A percentile compares a stretch with the other conserved stretches of the same genome.
phyloP scores from a whole-genome alignment of 1,139 yeast genomes.

The Magnusiomyces sp. region DNA sequence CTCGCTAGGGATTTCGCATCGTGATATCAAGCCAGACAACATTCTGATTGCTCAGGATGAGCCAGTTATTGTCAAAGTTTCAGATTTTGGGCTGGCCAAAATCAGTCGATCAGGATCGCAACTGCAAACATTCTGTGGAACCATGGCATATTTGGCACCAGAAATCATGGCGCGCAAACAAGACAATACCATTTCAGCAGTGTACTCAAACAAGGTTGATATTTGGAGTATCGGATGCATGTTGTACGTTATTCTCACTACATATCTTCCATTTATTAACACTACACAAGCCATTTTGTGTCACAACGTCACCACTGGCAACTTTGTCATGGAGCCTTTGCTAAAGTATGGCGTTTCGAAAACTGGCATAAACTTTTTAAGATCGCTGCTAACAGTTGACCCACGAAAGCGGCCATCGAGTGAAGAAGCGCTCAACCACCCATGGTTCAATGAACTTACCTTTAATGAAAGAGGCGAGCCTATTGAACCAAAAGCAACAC shows the following conservation, averaged over 20 bases:
- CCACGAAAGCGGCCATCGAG: conserved; percentile 68
- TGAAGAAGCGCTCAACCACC: conserved; percentile 58
- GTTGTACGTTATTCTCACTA: conserved; percentile 80
- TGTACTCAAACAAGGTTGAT: conserved; percentile 79
- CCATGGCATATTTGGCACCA: conserved; percentile 88
- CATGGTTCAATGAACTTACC: conserved; percentile 41
- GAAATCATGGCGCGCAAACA: conserved; percentile 55
- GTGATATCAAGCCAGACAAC: conserved; percentile 85
- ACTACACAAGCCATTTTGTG: conserved; percentile 81
- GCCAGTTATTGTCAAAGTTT: conserved; percentile 80
- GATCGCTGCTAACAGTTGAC: conserved; percentile 61
- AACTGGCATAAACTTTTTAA: conserved; percentile 60
- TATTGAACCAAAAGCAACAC: no score
- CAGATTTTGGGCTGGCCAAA: conserved; percentile 89
- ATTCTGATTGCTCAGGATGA: conserved; percentile 84
- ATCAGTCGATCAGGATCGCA: conserved; percentile 67
- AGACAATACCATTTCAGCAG: conserved; percentile 12
- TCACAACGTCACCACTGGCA: conserved; percentile 64
- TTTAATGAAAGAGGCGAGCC: neutral
- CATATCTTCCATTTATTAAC: conserved; percentile 90
- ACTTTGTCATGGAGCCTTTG: conserved; percentile 72
- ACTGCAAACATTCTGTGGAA: conserved; percentile 85
- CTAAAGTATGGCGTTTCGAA: conserved; percentile 56
- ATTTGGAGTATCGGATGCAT: conserved; percentile 96
- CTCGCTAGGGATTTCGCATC: conserved; percentile 78